Percentiles rank a stretch among this genome's conserved stretches.
Evolutionary conservation across 176 grass and related monocot species (phyloP).

Genomic region (Phyllostachys edulis): DNA sequence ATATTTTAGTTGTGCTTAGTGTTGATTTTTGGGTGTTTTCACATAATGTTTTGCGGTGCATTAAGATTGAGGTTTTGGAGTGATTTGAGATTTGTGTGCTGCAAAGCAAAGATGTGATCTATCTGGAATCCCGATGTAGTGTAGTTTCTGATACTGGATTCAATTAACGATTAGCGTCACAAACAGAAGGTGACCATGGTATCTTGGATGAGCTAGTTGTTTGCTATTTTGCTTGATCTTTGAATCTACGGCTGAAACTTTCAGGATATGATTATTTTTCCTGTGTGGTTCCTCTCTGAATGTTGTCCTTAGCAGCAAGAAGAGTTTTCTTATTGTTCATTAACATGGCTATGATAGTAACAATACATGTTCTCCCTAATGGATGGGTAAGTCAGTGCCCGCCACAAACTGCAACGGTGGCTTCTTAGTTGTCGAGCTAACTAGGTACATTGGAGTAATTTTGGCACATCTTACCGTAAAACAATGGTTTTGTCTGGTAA

Average conservation of each 20-base stretch:
- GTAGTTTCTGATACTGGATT: neutral
- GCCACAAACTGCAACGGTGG: neutral
- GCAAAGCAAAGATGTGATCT: neutral
- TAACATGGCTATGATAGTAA: neutral
- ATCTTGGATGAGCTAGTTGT: neutral
- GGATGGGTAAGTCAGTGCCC: neutral
- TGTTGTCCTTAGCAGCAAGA: neutral
- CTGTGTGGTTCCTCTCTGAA: neutral
- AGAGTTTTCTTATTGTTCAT: neutral
- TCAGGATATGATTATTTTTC: neutral
- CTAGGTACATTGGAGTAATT: neutral
- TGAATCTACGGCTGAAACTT: neutral
- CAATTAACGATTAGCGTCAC: neutral
- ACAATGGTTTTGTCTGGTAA: neutral
- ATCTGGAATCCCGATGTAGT: neutral
- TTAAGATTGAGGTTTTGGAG: neutral
- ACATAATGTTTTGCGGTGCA: neutral
- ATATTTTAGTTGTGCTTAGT: neutral
- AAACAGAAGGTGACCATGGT: neutral
- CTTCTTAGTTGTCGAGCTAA: neutral
- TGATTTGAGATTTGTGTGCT: neutral
- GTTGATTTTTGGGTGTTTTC: neutral
- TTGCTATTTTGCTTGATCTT: neutral
- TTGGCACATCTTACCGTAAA: neutral
- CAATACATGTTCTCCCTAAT: neutral